Percentiles rank a stretch among this genome's conserved stretches.
These are phyloP conservation scores for Amphicarpaea edgeworthii DNA, from an alignment of 306 rosid species.

Conservation along the genomic window DNA sequence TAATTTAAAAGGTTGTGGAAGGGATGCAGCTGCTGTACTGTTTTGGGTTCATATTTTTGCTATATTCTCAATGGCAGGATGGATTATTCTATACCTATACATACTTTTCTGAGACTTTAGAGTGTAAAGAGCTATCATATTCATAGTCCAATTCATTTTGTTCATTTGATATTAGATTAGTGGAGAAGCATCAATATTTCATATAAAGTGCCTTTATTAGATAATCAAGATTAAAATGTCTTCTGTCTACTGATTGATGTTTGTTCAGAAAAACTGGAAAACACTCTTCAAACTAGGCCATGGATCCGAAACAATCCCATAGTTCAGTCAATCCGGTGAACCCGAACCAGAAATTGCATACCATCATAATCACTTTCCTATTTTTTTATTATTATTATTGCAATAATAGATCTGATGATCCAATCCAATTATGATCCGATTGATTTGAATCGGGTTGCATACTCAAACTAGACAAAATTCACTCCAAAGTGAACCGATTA, in stretches of 20 bases:
- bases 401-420: no score
- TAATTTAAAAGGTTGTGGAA: conserved; percentile 95
- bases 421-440: no score
- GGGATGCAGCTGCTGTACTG: conserved; percentile 87
- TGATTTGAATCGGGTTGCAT: no score
- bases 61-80: conserved; percentile 87
- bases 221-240: background rate
- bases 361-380: no score
- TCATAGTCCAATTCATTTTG: conserved; percentile 35
- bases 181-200: conserved; percentile 2
- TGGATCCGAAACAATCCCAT: no score
- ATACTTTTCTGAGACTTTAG: conserved; percentile 67
- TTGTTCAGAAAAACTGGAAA: conserved; percentile 2
- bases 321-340: no score
- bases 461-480: no score
- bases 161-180: conserved; percentile 39
- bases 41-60: conserved; percentile 99
- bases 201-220: background rate
- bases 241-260: conserved; percentile 23
- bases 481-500: no score
- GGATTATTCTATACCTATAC: conserved; percentile 79
- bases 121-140: background rate
- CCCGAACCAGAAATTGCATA: no score
- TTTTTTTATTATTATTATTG: no score
- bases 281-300: no score